These are phyloP conservation scores for Aspergillus fijiensis DNA, from an alignment of 2,329 filamentous ascomycete genomes.

Conservation along the genomic window DNA sequence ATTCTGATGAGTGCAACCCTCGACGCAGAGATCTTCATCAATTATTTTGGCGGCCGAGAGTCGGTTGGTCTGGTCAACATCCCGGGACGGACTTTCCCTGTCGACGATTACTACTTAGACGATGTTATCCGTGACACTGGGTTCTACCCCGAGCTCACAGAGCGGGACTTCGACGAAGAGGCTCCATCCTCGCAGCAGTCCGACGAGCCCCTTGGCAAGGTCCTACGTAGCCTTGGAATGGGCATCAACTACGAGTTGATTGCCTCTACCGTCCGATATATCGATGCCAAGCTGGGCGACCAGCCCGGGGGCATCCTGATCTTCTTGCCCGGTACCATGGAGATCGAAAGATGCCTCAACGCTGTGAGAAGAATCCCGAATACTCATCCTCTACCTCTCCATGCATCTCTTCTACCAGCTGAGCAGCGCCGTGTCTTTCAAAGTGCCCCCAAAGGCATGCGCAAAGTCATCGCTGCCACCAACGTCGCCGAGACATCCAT, in stretches of 20 bases:
- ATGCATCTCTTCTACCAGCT: conserved; percentile 83
- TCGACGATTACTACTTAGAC: conserved; percentile 86
- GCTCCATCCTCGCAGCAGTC: conserved; percentile 43
- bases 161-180: conserved; percentile 37
- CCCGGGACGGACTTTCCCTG: conserved; percentile 82
- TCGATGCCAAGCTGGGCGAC: conserved; percentile 72
- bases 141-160: conserved; percentile 53
- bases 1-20: conserved; percentile 96
- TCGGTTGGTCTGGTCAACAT: conserved; percentile 82
- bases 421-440: conserved; percentile 89
- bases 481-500: conserved; percentile 99
- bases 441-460: conserved; percentile 70
- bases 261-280: conserved; percentile 72
- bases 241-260: conserved; percentile 92
- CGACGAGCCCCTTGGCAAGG: conserved; percentile 60
- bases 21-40: conserved; percentile 79
- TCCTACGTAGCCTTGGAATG: conserved; percentile 71
- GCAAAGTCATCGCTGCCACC: conserved; percentile 91
- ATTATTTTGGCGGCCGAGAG: conserved; percentile 73
- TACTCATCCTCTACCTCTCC: conserved; percentile 79
- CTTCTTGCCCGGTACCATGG: conserved; percentile 86
- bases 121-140: conserved; percentile 79
- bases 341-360: conserved; percentile 80
- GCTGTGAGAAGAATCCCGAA: conserved; percentile 64
- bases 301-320: conserved; percentile 88